phyloP scores from a whole-genome alignment of 768 basidiomycete species.

The Naganishia randhawae region DNA sequence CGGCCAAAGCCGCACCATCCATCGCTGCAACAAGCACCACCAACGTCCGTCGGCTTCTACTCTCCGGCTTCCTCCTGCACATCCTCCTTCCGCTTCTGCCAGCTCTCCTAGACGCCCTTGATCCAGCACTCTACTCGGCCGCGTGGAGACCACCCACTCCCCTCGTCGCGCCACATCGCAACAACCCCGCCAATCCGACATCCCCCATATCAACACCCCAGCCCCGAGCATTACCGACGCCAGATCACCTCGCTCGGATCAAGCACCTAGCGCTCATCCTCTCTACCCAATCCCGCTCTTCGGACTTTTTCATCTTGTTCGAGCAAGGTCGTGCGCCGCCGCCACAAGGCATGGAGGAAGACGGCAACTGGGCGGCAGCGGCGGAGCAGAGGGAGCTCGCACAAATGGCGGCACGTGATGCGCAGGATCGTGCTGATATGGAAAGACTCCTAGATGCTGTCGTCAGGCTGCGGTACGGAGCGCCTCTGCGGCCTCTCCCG shows the following conservation, averaged over 20 bases:
- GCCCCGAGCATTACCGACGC: conserved; percentile 27
- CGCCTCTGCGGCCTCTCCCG: neutral
- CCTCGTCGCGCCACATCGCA: too few species aligned
- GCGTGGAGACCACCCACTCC: neutral
- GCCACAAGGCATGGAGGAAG: neutral
- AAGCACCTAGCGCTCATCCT: conserved; percentile 47
- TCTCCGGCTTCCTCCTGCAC: conserved; percentile 47
- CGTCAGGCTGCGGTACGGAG: neutral
- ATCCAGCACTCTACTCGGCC: conserved; percentile 1
- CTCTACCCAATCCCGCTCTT: conserved; percentile 44
- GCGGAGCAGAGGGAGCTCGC: neutral
- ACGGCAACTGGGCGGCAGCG: neutral
- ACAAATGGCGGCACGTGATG: neutral
- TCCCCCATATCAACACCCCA: conserved; percentile 11
- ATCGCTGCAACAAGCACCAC: conserved; percentile 28
- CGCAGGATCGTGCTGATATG: neutral
- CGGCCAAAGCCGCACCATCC: conserved; percentile 33
- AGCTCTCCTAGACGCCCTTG: conserved; percentile 32
- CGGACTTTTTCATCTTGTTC: conserved; percentile 25
- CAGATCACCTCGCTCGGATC: conserved; percentile 39
- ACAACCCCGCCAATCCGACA: neutral
- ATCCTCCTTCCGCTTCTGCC: conserved; percentile 47
- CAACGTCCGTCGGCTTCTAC: conserved; percentile 41
- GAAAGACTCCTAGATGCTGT: neutral
- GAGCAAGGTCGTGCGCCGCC: conserved; percentile 12